A percentile compares a stretch with the other conserved stretches of the same genome.
Conservation (phyloP, 345 rosid genomes). For the Orychophragmus violaceus region DNA sequence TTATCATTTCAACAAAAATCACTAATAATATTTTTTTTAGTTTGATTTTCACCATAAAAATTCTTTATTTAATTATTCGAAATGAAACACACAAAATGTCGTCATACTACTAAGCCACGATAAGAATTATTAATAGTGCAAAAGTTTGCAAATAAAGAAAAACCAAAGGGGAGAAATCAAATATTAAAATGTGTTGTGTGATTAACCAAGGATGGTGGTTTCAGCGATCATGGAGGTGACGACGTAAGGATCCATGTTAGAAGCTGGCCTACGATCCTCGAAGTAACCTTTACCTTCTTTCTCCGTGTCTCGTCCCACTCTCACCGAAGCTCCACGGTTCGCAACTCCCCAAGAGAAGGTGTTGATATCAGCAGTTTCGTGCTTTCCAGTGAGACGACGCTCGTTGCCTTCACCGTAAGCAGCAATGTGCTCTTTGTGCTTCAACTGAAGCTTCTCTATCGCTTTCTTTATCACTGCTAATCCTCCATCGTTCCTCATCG, state of each 20-base stretch:
- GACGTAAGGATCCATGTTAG: constrained; percentile 79
- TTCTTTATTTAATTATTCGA: constrained; percentile 6
- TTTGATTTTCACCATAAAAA: neutral
- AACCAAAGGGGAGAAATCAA: neutral
- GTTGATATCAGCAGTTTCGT: constrained; percentile 81
- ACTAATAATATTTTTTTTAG: neutral
- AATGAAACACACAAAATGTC: neutral
- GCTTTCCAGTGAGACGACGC: constrained; percentile 70
- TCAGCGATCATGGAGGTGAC: constrained; percentile 77
- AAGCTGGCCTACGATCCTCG: constrained; percentile 71
- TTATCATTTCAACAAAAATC: neutral
- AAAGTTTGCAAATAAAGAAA: neutral
- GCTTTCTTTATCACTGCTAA: constrained; percentile 64
- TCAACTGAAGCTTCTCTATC: constrained; percentile 62
- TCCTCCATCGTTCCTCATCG: constrained; percentile 78
- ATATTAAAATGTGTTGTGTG: neutral
- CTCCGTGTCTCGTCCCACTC: constrained; percentile 71
- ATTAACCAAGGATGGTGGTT: constrained; percentile 46
- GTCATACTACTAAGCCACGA: neutral
- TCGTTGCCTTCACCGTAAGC: constrained; percentile 94
- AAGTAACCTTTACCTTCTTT: constrained; percentile 70
- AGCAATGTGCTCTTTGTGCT: constrained; percentile 76
- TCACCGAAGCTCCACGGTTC: constrained; percentile 63
- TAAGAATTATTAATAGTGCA: neutral
- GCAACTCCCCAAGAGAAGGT: constrained; percentile 77